These are phyloP conservation scores for Eimeria necatrix DNA, from an alignment of 169 alveolate species.

Conservation along the genomic window DNA sequence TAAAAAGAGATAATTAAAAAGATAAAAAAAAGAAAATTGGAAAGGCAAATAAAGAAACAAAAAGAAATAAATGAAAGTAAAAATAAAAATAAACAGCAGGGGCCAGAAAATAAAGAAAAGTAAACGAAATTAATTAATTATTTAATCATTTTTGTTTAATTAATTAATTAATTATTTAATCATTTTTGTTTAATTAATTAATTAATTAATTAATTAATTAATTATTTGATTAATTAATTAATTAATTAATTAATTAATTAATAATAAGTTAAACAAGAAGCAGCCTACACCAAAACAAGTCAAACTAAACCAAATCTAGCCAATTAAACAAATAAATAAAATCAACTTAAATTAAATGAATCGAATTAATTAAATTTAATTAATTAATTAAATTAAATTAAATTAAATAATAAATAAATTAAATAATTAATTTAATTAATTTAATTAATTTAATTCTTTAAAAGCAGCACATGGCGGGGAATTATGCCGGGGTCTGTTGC, in stretches of 20 bases:
- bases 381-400: background rate
- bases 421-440: background rate
- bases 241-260: background rate
- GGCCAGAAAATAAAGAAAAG: too few relatives aligned
- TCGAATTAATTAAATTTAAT: background rate
- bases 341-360: background rate
- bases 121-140: background rate
- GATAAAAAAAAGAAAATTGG: too few relatives aligned
- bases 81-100: too few relatives aligned
- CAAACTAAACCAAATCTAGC: background rate
- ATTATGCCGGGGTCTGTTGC: background rate
- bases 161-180: background rate
- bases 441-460: background rate
- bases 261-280: background rate
- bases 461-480: background rate
- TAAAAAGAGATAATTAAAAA: background rate
- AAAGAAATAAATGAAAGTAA: too few relatives aligned
- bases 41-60: too few relatives aligned
- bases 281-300: background rate
- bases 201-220: background rate
- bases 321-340: background rate
- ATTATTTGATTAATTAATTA: background rate
- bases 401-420: background rate
- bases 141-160: background rate
- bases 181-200: background rate